These are phyloP conservation scores for Pseudovirgaria hyperparasitica DNA, from an alignment of 2,329 filamentous ascomycete species.

Conservation along the genomic window DNA sequence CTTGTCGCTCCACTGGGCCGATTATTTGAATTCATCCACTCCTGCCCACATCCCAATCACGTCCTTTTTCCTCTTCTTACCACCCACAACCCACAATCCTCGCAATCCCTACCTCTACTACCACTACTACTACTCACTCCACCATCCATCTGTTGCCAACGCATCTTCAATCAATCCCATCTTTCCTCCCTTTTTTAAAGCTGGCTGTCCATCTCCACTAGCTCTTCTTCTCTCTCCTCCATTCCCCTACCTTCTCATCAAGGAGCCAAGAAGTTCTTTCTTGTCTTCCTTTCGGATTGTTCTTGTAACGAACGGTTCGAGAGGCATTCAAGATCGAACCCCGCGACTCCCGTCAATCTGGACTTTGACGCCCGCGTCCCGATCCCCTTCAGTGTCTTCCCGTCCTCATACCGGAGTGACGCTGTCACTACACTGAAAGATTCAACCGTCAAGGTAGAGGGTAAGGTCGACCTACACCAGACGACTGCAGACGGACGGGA, in stretches of 20 bases:
- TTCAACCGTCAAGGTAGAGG: conserved; percentile 73
- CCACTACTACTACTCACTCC: too few species aligned
- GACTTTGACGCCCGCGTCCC: conserved; percentile 99
- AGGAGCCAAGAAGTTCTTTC: conserved; percentile 41
- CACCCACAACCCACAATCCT: too few species aligned
- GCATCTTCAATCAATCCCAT: too few species aligned
- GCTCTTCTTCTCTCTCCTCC: conserved; percentile 13
- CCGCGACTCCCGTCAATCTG: conserved; percentile 83
- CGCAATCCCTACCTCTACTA: too few species aligned
- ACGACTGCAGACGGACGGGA: conserved; percentile 89
- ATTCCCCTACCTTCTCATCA: conserved; percentile 11
- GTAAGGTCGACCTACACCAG: conserved; percentile 65
- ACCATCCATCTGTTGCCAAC: too few species aligned
- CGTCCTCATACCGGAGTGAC: conserved; percentile 85
- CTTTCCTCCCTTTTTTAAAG: conserved; percentile 11
- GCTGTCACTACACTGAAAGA: conserved; percentile 44
- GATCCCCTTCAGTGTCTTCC: conserved; percentile 99
- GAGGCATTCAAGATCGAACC: conserved; percentile 60
- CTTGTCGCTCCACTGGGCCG: too few species aligned
- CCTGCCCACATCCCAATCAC: too few species aligned
- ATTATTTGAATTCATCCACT: too few species aligned
- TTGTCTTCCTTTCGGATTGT: conserved; percentile 54
- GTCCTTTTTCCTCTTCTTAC: too few species aligned
- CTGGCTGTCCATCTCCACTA: conserved; percentile 4
- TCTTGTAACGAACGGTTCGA: conserved; percentile 38